These are phyloP conservation scores for Aspergillus fijiensis DNA, from an alignment of 2,329 filamentous ascomycete species.

Conservation along the genomic window DNA sequence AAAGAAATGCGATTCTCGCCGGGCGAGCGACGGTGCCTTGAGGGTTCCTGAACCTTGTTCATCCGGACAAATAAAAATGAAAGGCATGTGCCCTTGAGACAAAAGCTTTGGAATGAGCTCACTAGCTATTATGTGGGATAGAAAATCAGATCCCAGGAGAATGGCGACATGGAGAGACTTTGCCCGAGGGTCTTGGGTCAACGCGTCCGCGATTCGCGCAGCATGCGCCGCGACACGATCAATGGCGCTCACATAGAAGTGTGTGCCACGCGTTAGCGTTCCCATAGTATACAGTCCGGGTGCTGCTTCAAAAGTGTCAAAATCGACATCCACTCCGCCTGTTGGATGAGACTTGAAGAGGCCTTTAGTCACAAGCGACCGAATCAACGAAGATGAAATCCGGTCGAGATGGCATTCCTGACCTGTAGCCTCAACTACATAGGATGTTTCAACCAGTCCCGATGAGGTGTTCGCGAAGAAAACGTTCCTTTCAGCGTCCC, in stretches of 20 bases:
- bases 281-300: slow-evolving; percentile 10
- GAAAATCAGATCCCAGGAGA: slow-evolving; percentile 10
- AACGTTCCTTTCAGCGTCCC: background rate
- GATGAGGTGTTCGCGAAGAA: slow-evolving; percentile 6
- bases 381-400: slow-evolving; percentile 9
- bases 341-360: slow-evolving; percentile 8
- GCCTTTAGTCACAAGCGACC: slow-evolving; percentile 7
- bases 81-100: slow-evolving; percentile 12
- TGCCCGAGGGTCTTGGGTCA: slow-evolving; percentile 6
- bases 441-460: slow-evolving; percentile 6
- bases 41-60: background rate
- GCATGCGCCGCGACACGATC: slow-evolving; percentile 13
- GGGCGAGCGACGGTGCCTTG: background rate
- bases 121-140: slow-evolving; percentile 12
- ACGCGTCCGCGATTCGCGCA: slow-evolving; percentile 10
- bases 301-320: slow-evolving; percentile 8
- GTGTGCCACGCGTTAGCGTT: slow-evolving; percentile 10
- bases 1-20: slow-evolving; percentile 9
- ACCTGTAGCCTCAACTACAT: slow-evolving; percentile 13
- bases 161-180: slow-evolving; percentile 8
- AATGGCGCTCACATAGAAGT: slow-evolving; percentile 13
- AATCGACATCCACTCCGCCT: slow-evolving; percentile 12
- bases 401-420: slow-evolving; percentile 10
- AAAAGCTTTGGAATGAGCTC: slow-evolving; percentile 10
- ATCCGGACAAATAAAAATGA: slow-evolving; percentile 9